These are phyloP conservation scores for Talaromyces sp. DNA, from an alignment of 2,329 filamentous ascomycete genomes.

Conservation along the genomic window DNA sequence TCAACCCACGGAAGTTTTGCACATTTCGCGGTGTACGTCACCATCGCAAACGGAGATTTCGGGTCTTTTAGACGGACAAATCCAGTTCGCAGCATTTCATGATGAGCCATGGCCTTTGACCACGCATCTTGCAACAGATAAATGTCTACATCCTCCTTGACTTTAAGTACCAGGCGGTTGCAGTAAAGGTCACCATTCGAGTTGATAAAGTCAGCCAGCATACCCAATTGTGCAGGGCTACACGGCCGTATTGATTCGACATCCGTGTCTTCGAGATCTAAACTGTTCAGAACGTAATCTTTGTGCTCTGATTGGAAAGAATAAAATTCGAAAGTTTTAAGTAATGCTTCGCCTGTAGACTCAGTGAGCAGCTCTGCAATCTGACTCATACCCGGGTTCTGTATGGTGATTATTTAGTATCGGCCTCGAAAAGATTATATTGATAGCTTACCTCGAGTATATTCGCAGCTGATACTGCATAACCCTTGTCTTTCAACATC, in stretches of 20 bases:
- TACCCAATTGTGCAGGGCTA: conserved; percentile 73
- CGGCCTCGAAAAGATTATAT: background rate
- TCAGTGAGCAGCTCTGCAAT: conserved; percentile 39
- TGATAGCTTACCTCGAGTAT: conserved; percentile 59
- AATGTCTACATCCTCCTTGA: conserved; percentile 36
- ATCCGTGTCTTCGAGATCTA: conserved; percentile 29
- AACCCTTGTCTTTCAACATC: conserved; percentile 58
- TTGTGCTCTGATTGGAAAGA: conserved; percentile 50
- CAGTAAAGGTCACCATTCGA: conserved; percentile 69
- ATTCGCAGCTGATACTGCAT: conserved; percentile 64
- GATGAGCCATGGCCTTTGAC: conserved; percentile 50
- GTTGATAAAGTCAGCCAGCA: conserved; percentile 70
- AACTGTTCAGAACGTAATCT: conserved; percentile 28
- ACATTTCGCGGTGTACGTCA: conserved; percentile 52
- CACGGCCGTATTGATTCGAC: conserved; percentile 68
- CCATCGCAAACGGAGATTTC: conserved; percentile 68
- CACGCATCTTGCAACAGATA: conserved; percentile 57
- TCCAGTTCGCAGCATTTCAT: conserved; percentile 73
- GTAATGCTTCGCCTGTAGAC: conserved; percentile 32
- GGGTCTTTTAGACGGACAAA: conserved; percentile 63
- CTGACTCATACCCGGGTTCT: conserved; percentile 37
- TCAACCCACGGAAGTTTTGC: conserved; percentile 41
- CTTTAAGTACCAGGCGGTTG: conserved; percentile 64
- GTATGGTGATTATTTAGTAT: conserved; percentile 12
- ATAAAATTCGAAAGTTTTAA: conserved; percentile 46